Base-by-base conservation (phyloP, 495 filamentous ascomycete species). In the Aspergillus conjunctus region DNA sequence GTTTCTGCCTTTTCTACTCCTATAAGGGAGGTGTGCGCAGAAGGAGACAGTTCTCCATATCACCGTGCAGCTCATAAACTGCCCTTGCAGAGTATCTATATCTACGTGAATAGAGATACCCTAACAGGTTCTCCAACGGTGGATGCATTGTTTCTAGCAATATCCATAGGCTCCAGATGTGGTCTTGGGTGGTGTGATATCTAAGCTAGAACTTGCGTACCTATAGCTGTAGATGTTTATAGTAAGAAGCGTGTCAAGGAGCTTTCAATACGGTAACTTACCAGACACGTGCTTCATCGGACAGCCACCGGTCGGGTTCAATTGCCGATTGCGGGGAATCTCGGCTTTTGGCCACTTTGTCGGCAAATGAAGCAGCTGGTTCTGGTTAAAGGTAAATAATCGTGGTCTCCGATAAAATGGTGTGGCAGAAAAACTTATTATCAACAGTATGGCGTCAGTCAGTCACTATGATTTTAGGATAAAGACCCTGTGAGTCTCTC, bases 321-420 rank as follows among this genome's bases (percentile, higher is more conserved):
- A 64, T 72, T 61, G 59, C 72, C 72, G 72, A 67, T 61, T 68
- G 72, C 62, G 66, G 62, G 66, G 66, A n/a, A 59, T 51, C 21
- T 61, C 60, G 62, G 63, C 39, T 15, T 66, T 60, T 68, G 60
- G 57, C 22, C 44, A 51, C 57, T 18, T 14, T 20, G 10, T 33
- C 56, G 58, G 65, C 62, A 58, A 71, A 66, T 51, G 62, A 60
- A 54, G 57, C 20, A 22, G 34, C 51, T 60, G 45, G 14, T 17
- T 63, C 56, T 33, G 33, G 51, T 41, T 41, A 41, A 41, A 41
- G 5, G 11, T 26, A 26, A 26, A 26, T 26, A 2, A 26, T 26
- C 26, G n/a, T n/a, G n/a, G n/a, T n/a, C n/a, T n/a, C 26, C 26
- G 26, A 26, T 26, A 26, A 26, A 5, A 26, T 5, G 26, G 26